Conservation (phyloP, 129 eudicot genomes). For the Apium graveolens region DNA sequence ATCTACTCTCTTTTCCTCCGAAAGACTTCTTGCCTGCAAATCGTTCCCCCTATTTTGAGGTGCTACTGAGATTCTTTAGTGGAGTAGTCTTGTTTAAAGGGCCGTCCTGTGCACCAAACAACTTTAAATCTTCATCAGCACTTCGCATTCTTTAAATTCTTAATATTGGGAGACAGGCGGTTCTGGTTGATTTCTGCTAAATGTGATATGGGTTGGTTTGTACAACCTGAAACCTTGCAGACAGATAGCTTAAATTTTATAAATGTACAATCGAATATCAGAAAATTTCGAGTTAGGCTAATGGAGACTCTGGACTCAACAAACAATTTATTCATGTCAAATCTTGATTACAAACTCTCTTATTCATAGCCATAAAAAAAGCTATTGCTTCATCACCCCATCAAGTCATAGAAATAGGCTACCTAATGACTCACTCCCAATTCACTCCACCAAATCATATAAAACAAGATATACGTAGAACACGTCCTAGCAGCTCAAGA, state of each 20-base stretch:
- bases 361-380: background rate
- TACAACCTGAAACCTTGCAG: background rate
- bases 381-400: background rate
- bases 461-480: background rate
- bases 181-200: background rate
- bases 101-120: background rate
- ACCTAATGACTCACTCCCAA: background rate
- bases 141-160: background rate
- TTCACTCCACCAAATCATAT: background rate
- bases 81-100: conserved; percentile 8
- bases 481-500: background rate
- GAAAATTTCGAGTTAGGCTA: too few relatives aligned
- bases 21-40: conserved; percentile 22
- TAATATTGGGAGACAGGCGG: too few relatives aligned
- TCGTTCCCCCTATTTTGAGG: conserved; percentile 11
- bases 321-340: too few relatives aligned
- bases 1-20: conserved; percentile 18
- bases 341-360: too few relatives aligned
- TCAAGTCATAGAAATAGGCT: background rate
- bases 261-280: too few relatives aligned
- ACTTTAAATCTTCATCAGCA: background rate
- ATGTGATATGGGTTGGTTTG: background rate
- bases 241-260: background rate
- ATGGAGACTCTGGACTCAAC: too few relatives aligned
- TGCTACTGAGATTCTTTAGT: conserved; percentile 12